Base-by-base conservation (phyloP, 192 early-diverging fungal genomes). In the Backusella macrospora region DNA sequence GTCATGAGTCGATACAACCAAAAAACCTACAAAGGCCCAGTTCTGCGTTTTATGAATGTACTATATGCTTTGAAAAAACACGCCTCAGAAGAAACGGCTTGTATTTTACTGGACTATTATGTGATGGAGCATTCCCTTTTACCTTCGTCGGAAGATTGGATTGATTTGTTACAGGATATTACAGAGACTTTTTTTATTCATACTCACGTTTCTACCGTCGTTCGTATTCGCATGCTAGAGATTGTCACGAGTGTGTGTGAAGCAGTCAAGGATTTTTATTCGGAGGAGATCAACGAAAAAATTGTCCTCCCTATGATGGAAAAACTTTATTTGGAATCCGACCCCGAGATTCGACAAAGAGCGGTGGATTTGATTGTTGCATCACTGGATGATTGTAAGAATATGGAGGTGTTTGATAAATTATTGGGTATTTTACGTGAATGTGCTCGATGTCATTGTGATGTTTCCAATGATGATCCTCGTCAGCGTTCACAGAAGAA, bases 141-240 rank as follows among this genome's bases (percentile, higher is more conserved):
- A 47, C 87, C 87, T 59, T 89, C 86, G 52, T 82, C 86, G 26
- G 80, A 79, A 9, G 76, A 83, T 62, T 89, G 87, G 87, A 65
- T 89, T 26, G 77, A 77, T 23, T 73, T 84, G 37, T 75, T 89
- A 10, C 71, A 73, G 26, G 77, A 82, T 23, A 72, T 87, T 8
- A 65, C 80, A 10, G 72, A 78, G n/a, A 75, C 81, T 12, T 89
- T 85, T 26, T 81, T 80, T 8, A 79, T 83, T 52, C 34, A 39
- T 10, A 76, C 73, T 0, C 76, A 67, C 15, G 72, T 82, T 9
- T 48, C 70, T 9, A 29, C 48, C 34, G 29, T 47, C 3, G 63
- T 77, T 37, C 80, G 86, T 37, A 42, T 77, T 29, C 62, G 65
- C 21, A 78, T 84, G 15, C 75, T 89, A 5, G 62, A 40, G 38